A percentile compares a stretch with the other conserved stretches of the same genome.
These are phyloP conservation scores for Blastocystis sp. DNA, from an alignment of 352 stramenopile genomes.

Conservation along the genomic window DNA sequence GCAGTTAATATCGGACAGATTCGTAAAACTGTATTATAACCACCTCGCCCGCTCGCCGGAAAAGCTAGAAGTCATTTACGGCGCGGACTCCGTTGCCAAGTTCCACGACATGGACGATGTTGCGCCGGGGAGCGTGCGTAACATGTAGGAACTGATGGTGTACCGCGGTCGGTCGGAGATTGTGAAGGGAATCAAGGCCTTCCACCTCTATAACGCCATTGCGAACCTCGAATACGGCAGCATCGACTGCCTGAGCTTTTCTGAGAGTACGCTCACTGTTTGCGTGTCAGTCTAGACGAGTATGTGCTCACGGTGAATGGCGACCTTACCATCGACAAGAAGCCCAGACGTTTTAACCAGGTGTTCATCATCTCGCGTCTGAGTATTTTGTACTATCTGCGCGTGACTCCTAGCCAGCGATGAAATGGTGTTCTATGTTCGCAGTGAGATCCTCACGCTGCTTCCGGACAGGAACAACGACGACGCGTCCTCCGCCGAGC, in stretches of 20 bases:
- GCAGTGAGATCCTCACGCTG: neutral
- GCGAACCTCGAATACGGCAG: constrained; percentile 8
- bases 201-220: neutral
- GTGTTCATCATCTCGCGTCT: neutral
- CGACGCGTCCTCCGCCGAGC: neutral
- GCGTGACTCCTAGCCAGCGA: neutral
- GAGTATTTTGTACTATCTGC: neutral
- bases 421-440: constrained; percentile 20
- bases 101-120: neutral
- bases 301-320: constrained; percentile 24
- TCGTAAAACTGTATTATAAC: constrained; percentile 42
- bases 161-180: neutral
- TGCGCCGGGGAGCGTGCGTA: neutral
- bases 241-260: constrained; percentile 8
- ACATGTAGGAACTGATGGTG: neutral
- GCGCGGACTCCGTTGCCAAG: constrained; percentile 4
- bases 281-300: neutral
- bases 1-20: constrained; percentile 10
- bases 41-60: neutral
- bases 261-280: neutral
- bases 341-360: constrained; percentile 6
- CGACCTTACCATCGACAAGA: neutral
- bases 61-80: constrained; percentile 18
- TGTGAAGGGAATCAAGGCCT: neutral
- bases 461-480: neutral